Conservation (phyloP, 2,329 filamentous ascomycete species). For the Cladophialophora bantiana region DNA sequence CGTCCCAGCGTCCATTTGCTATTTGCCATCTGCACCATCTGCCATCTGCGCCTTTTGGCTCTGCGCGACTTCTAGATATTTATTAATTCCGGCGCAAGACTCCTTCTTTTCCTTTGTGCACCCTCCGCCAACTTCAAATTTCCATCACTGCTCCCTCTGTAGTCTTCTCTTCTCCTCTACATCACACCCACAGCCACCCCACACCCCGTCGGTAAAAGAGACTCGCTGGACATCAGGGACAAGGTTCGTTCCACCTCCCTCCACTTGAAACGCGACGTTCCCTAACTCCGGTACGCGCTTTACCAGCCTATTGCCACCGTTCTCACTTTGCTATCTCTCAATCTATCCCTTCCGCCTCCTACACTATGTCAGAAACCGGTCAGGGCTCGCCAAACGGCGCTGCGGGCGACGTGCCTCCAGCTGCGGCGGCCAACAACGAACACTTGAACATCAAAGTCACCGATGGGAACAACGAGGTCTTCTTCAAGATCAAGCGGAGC, state of each 20-base stretch:
- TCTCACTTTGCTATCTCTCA: not conserved
- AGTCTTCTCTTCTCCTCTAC: not conserved
- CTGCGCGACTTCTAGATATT: slow-evolving; percentile 1
- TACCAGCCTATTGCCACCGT: slow-evolving; percentile 2
- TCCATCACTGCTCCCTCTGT: not conserved
- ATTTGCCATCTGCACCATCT: not conserved
- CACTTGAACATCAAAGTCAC: slow-evolving; percentile 99
- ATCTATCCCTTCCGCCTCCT: not conserved
- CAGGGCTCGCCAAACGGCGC: slow-evolving; percentile 40
- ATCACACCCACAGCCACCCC: not conserved
- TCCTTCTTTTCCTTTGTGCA: not conserved
- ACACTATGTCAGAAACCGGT: slow-evolving; percentile 39
- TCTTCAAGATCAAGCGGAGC: slow-evolving; percentile 99
- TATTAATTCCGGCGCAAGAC: not conserved
- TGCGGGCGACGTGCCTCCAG: slow-evolving; percentile 31
- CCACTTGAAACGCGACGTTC: not conserved
- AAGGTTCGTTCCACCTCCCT: not conserved
- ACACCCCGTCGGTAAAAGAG: not conserved
- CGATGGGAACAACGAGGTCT: slow-evolving; percentile 99
- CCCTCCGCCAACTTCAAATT: not conserved
- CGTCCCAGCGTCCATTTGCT: not conserved
- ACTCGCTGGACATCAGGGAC: not conserved
- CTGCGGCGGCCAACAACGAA: slow-evolving; percentile 63
- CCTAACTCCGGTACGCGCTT: slow-evolving; percentile 19
- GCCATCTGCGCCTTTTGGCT: not conserved